Conservation (phyloP, 2,329 filamentous ascomycete species). For the Pestalotiopsis sp. region DNA sequence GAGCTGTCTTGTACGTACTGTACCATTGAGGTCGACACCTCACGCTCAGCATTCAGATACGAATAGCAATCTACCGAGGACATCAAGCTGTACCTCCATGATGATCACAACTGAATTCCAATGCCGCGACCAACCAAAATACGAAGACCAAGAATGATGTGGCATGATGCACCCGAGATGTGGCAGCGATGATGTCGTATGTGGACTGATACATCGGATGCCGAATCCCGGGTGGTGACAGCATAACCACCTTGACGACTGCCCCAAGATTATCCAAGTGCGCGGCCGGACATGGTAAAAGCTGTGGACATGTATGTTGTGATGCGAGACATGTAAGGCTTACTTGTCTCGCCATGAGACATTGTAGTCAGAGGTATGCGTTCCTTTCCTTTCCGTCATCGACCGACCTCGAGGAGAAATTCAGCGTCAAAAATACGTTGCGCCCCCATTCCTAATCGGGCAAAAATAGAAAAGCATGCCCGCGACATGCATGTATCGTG, state of each 20-base stretch:
- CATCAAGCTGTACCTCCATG: background rate
- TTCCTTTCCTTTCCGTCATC: background rate
- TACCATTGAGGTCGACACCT: background rate
- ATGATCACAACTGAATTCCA: background rate
- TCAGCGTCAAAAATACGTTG: background rate
- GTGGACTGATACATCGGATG: no score
- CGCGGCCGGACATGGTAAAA: no score
- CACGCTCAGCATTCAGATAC: background rate
- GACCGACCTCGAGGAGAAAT: background rate
- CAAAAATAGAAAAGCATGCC: background rate
- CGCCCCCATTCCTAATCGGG: background rate
- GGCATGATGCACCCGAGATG: background rate
- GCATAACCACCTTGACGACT: background rate
- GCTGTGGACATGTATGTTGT: background rate
- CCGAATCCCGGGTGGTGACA: no score
- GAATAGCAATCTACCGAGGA: background rate
- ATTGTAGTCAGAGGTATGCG: background rate
- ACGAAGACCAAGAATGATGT: background rate
- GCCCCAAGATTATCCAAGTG: background rate
- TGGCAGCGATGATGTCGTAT: background rate
- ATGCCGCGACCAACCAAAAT: background rate
- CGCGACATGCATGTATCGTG: background rate
- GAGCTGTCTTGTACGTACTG: background rate
- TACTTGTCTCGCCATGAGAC: background rate
- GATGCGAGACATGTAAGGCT: background rate